Percentiles rank a stretch among this genome's conserved stretches.
These are phyloP conservation scores for Candida orba DNA, from an alignment of 805 yeast species.

Conservation along the genomic window DNA sequence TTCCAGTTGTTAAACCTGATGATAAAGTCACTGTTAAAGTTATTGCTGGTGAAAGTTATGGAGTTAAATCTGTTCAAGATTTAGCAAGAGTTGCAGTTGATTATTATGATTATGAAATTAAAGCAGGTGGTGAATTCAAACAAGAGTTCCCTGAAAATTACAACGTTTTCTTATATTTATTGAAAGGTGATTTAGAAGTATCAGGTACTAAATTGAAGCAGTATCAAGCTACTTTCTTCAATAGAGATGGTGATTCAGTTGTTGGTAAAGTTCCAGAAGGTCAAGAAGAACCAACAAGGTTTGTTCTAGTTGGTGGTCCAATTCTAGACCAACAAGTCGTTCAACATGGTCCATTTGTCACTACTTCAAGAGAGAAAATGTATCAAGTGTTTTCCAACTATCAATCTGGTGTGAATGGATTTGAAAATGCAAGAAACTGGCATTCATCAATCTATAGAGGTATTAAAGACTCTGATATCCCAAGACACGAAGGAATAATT, in stretches of 20 bases:
- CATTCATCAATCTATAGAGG: slow-evolving; percentile 32
- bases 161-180: slow-evolving; percentile 63
- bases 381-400: slow-evolving; percentile 66
- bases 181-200: slow-evolving; percentile 52
- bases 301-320: slow-evolving; percentile 73
- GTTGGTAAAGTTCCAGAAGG: slow-evolving; percentile 43
- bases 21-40: slow-evolving; percentile 63
- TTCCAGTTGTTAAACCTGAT: slow-evolving; percentile 60
- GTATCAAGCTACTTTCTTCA: slow-evolving; percentile 53
- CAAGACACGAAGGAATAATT: slow-evolving; percentile 5
- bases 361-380: slow-evolving; percentile 57
- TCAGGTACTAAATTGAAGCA: slow-evolving; percentile 36
- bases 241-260: slow-evolving; percentile 59
- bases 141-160: slow-evolving; percentile 55
- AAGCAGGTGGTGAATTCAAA: slow-evolving; percentile 55
- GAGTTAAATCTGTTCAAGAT: slow-evolving; percentile 65
- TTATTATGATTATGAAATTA: slow-evolving; percentile 58
- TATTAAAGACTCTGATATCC: slow-evolving; percentile 24
- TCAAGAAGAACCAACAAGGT: slow-evolving; percentile 42
- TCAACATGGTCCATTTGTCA: slow-evolving; percentile 91
- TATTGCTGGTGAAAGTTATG: slow-evolving; percentile 71
- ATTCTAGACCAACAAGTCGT: slow-evolving; percentile 66
- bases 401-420: slow-evolving; percentile 61
- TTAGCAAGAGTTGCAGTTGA: slow-evolving; percentile 78
- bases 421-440: slow-evolving; percentile 62